Evolutionary conservation across 768 basidiomycete species (phyloP).

Genomic region (Termitomyces sp.): DNA sequence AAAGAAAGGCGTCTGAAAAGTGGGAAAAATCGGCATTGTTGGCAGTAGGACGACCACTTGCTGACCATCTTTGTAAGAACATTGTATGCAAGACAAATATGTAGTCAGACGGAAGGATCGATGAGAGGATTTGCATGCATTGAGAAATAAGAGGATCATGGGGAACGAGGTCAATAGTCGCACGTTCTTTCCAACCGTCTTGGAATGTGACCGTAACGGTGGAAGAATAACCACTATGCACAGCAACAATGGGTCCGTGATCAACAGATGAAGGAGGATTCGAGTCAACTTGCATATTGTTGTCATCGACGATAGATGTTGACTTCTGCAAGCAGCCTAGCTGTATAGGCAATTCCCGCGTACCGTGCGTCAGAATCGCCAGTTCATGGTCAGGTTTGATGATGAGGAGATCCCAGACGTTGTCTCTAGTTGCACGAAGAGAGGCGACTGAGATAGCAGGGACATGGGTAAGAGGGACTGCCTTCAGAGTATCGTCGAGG

Average conservation of each 20-base stretch:
- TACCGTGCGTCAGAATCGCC: conserved; percentile 60
- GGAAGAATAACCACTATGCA: conserved; percentile 48
- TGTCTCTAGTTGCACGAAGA: conserved; percentile 58
- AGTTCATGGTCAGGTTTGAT: conserved; percentile 55
- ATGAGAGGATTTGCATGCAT: conserved; percentile 60
- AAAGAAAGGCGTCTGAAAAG: conserved; percentile 51
- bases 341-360: conserved; percentile 36
- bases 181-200: conserved; percentile 43
- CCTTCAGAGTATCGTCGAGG: conserved; percentile 39
- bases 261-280: conserved; percentile 15
- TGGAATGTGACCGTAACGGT: conserved; percentile 51
- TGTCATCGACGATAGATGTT: conserved; percentile 6
- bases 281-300: conserved; percentile 20
- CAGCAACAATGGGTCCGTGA: conserved; percentile 35
- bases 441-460: conserved; percentile 53
- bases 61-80: conserved; percentile 60
- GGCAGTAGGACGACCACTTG: conserved; percentile 35
- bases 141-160: conserved; percentile 52
- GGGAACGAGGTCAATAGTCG: conserved; percentile 54
- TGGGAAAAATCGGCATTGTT: conserved; percentile 54
- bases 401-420: conserved; percentile 67
- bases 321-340: conserved; percentile 20
- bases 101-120: conserved; percentile 51
- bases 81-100: conserved; percentile 53
- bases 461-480: conserved; percentile 30